These are phyloP conservation scores for Purshia tridentata DNA, from an alignment of 306 rosid species.

Conservation along the genomic window DNA sequence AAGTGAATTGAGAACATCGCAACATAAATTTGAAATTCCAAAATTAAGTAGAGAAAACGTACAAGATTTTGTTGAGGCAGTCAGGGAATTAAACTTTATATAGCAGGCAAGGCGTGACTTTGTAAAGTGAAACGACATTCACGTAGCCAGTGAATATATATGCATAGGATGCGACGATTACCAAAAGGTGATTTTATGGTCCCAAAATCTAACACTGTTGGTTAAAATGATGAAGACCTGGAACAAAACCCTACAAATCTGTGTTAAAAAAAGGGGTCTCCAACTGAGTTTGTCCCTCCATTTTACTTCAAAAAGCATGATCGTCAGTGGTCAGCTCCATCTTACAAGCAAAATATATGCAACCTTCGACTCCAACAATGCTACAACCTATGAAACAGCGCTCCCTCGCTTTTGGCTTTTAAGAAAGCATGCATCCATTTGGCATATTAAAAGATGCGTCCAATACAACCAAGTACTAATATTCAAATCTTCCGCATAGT, in stretches of 20 bases:
- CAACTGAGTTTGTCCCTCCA: constrained; percentile 12
- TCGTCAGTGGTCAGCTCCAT: background rate
- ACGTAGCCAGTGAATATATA: background rate
- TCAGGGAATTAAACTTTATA: background rate
- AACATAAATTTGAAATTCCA: no score
- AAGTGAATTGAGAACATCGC: no score
- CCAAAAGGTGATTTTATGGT: constrained; percentile 11
- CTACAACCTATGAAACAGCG: constrained; percentile 23
- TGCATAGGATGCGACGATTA: constrained; percentile 21
- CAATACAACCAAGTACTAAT: background rate
- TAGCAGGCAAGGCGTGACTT: constrained; percentile 35
- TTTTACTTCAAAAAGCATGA: constrained; percentile 12
- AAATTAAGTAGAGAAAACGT: no score
- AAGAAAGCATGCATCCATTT: constrained; percentile 13
- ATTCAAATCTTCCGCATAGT: background rate
- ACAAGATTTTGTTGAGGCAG: no score
- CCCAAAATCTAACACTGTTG: constrained; percentile 8
- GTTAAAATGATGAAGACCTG: constrained; percentile 5
- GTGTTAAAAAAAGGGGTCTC: constrained; percentile 15
- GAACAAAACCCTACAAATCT: constrained; percentile 13
- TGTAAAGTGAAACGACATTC: constrained; percentile 18
- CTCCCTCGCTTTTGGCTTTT: constrained; percentile 40
- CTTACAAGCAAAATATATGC: constrained; percentile 22
- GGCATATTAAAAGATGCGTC: constrained; percentile 42
- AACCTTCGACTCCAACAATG: constrained; percentile 31